These are phyloP conservation scores for Mycena crocata DNA, from an alignment of 768 basidiomycete genomes.

Conservation along the genomic window DNA sequence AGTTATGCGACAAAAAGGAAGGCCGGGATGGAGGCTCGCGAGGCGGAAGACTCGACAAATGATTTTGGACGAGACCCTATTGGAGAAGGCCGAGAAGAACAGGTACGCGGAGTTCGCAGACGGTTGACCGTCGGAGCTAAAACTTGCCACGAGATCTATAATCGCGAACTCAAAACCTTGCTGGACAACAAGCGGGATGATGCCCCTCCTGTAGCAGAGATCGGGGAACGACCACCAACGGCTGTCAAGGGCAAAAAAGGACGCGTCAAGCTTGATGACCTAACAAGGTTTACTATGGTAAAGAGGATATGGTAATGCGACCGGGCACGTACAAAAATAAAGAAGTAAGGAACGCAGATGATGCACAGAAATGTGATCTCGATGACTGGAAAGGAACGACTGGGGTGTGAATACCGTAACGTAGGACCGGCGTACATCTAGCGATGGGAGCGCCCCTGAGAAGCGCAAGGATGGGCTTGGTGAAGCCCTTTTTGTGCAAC, in stretches of 20 bases:
- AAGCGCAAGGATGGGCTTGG: slow-evolving; percentile 9
- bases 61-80: slow-evolving; percentile 92
- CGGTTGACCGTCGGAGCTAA: neutral
- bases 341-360: slow-evolving; percentile 19
- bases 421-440: neutral
- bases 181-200: slow-evolving; percentile 80
- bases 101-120: slow-evolving; percentile 55
- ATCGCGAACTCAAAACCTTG: slow-evolving; percentile 80
- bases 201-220: slow-evolving; percentile 72
- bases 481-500: slow-evolving; percentile 10
- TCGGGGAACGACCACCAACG: slow-evolving; percentile 70
- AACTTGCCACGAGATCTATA: slow-evolving; percentile 69
- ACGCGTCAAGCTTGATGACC: slow-evolving; percentile 83
- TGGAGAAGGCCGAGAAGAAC: slow-evolving; percentile 90
- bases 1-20: slow-evolving; percentile 83
- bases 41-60: slow-evolving; percentile 81
- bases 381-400: neutral
- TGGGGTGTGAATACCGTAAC: neutral
- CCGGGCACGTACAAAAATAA: neutral
- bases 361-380: neutral
- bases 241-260: slow-evolving; percentile 60
- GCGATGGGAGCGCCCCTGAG: neutral
- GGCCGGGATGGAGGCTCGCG: slow-evolving; percentile 82
- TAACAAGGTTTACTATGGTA: slow-evolving; percentile 96
- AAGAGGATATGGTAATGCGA: slow-evolving; percentile 80